These are phyloP conservation scores for Lactarius vividus DNA, from an alignment of 768 basidiomycete genomes.

Conservation along the genomic window DNA sequence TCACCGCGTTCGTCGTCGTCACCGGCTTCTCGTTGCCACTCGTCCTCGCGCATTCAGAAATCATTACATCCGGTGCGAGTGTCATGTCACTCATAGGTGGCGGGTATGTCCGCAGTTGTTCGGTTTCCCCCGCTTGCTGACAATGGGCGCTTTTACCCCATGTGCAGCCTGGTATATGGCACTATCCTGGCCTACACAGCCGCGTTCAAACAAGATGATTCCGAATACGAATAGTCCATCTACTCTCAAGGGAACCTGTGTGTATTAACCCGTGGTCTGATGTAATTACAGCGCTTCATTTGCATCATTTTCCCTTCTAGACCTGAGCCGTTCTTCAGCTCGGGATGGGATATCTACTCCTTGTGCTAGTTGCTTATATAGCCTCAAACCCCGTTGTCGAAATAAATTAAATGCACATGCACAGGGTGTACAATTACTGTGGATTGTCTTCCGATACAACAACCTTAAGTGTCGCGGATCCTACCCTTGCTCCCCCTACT, in stretches of 20 bases:
- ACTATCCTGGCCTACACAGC: constrained; percentile 88
- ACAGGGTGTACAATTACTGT: constrained; percentile 11
- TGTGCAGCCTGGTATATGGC: constrained; percentile 72
- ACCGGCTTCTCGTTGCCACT: constrained; percentile 93
- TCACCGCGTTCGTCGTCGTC: constrained; percentile 86
- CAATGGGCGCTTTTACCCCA: constrained; percentile 2
- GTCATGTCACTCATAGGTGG: constrained; percentile 95
- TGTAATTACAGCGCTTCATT: constrained; percentile 6
- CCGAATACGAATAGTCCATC: constrained; percentile 66
- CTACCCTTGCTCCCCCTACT: constrained; percentile 27
- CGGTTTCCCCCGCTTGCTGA: background rate
- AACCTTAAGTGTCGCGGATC: constrained; percentile 44
- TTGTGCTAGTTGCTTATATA: background rate
- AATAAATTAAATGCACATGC: background rate
- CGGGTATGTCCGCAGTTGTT: constrained; percentile 50
- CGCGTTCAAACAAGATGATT: constrained; percentile 75
- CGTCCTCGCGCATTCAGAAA: constrained; percentile 85
- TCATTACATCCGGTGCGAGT: constrained; percentile 82
- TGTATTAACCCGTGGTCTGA: constrained; percentile 13
- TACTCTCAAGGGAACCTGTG: background rate
- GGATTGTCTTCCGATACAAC: constrained; percentile 32
- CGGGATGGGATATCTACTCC: background rate
- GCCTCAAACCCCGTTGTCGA: background rate
- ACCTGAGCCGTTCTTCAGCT: background rate
- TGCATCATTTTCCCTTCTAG: background rate